Evolutionary conservation across 2,329 filamentous ascomycete species (phyloP).

Genomic region (Eutypa lata): DNA sequence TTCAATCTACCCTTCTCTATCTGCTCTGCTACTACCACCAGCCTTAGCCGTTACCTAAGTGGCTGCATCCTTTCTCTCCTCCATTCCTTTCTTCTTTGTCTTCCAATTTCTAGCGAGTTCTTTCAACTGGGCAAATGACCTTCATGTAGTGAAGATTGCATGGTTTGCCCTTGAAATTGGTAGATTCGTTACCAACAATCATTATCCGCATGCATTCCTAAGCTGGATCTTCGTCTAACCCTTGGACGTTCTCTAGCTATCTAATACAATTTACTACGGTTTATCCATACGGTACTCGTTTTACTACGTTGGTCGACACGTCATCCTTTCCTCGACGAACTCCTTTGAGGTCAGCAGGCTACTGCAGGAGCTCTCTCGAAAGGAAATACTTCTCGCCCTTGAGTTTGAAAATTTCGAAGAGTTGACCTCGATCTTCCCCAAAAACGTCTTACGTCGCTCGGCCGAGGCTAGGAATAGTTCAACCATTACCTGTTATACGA

Average conservation of each 20-base stretch:
- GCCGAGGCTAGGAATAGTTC: slow-evolving; percentile 6
- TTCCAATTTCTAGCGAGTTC: not conserved
- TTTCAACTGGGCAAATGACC: not conserved
- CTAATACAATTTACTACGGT: slow-evolving; percentile 22
- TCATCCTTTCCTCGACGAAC: slow-evolving; percentile 34
- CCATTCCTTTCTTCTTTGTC: not conserved
- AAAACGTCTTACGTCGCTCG: slow-evolving; percentile 9
- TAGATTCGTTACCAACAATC: not conserved
- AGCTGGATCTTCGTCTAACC: not conserved
- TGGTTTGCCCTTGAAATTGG: not conserved
- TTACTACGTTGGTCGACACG: slow-evolving; percentile 17
- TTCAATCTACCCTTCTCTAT: not conserved
- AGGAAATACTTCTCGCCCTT: slow-evolving; percentile 36
- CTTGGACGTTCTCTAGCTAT: slow-evolving; percentile 13
- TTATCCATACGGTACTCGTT: slow-evolving; percentile 20
- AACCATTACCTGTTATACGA: slow-evolving; percentile 1
- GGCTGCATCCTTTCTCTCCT: not conserved
- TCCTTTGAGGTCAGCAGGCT: slow-evolving; percentile 81
- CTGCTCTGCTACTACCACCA: not conserved
- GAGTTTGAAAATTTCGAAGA: slow-evolving; percentile 25
- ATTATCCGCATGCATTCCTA: not conserved
- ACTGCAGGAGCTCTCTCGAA: slow-evolving; percentile 64
- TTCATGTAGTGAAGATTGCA: not conserved
- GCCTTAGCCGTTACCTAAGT: not conserved
- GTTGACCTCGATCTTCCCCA: slow-evolving; percentile 19